Conservation (phyloP, 768 basidiomycete genomes). For the Trametes cubensis region DNA sequence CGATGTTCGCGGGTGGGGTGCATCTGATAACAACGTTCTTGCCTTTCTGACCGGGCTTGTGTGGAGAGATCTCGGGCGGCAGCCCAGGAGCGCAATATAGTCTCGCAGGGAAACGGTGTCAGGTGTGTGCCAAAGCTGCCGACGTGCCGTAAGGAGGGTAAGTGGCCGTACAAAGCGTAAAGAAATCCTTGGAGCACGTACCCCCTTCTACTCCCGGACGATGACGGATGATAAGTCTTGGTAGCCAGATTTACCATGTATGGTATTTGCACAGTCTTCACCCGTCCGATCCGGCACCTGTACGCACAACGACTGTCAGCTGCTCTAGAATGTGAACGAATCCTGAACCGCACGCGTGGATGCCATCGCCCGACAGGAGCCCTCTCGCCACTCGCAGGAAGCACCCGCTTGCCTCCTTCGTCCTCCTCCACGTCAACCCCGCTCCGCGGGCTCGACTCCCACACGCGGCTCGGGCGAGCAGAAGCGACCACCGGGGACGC, state of each 20-base stretch:
- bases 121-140: constrained; percentile 13
- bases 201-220: constrained; percentile 19
- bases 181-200: constrained; percentile 10
- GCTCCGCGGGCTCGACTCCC: no score
- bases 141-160: constrained; percentile 9
- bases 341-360: neutral
- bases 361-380: neutral
- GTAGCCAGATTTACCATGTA: constrained; percentile 15
- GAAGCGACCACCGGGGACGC: no score
- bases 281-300: neutral
- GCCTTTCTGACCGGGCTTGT: constrained; percentile 15
- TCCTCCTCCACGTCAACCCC: neutral
- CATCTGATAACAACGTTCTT: constrained; percentile 20
- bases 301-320: constrained; percentile 15
- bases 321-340: constrained; percentile 8
- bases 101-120: constrained; percentile 11
- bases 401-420: neutral
- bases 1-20: constrained; percentile 4
- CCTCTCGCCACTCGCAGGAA: neutral
- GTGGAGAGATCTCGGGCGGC: constrained; percentile 4
- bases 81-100: constrained; percentile 1
- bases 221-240: constrained; percentile 23
- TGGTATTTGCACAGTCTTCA: constrained; percentile 8
- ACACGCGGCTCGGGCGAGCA: no score
- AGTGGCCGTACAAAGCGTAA: neutral